phyloP scores from a whole-genome alignment of 352 stramenopile genomes.

The Pythium brassicae region DNA sequence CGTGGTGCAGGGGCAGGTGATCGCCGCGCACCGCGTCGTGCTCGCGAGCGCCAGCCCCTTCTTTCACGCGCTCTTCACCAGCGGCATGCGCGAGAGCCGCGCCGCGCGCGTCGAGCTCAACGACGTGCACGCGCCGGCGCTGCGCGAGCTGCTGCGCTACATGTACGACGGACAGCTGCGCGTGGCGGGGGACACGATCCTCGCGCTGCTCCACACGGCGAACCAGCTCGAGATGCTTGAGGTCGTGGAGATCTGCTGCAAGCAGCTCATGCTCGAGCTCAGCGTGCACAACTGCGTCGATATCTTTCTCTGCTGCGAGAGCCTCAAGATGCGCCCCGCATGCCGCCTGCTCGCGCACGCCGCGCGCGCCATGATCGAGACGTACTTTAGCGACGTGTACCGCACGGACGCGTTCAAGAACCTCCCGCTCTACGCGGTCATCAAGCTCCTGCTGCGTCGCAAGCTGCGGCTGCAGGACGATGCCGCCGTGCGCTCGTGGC shows the following conservation, averaged over 20 bases:
- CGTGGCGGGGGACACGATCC: conserved; percentile 52
- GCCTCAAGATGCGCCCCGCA: conserved; percentile 38
- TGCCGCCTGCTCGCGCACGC: conserved; percentile 53
- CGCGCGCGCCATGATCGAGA: conserved; percentile 56
- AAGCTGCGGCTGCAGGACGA: conserved; percentile 26
- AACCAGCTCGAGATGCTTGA: conserved; percentile 69
- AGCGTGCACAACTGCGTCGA: conserved; percentile 63
- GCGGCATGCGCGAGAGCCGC: conserved; percentile 60
- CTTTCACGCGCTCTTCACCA: conserved; percentile 74
- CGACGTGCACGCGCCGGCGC: conserved; percentile 36
- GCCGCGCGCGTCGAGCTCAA: conserved; percentile 43
- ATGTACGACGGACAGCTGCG: conserved; percentile 67
- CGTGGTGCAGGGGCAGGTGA: conserved; percentile 35
- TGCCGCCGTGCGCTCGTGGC: conserved; percentile 40
- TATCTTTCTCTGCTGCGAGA: conserved; percentile 65
- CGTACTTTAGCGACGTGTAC: conserved; percentile 54
- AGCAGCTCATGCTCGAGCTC: conserved; percentile 70
- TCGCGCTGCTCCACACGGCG: conserved; percentile 54
- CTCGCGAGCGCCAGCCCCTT: conserved; percentile 61
- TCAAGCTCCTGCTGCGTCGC: conserved; percentile 38
- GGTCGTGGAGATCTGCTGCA: conserved; percentile 69
- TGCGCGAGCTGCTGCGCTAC: conserved; percentile 51
- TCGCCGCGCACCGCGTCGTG: conserved; percentile 60
- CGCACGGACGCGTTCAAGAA: conserved; percentile 55
- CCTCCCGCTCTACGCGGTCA: conserved; percentile 32